A percentile compares a stretch with the other conserved stretches of the same genome.
These are phyloP conservation scores for Penicillium thymicola DNA, from an alignment of 2,329 filamentous ascomycete genomes.

Conservation along the genomic window DNA sequence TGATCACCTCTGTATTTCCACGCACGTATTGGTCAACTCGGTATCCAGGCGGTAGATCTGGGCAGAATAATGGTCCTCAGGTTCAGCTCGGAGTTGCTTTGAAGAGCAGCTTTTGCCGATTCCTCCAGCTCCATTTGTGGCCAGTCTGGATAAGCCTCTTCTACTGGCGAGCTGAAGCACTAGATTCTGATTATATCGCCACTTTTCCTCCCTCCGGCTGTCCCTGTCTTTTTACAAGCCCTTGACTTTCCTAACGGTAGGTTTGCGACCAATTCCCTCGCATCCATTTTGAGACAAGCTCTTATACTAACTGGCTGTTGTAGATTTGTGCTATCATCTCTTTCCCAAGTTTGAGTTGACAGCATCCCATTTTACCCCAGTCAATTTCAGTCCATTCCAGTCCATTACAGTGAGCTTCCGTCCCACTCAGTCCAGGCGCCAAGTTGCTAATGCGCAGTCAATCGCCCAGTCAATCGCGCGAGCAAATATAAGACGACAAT, in stretches of 20 bases:
- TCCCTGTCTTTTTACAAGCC: not conserved
- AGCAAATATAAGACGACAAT: not conserved
- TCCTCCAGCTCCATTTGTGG: not conserved
- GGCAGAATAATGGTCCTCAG: constrained; percentile 27
- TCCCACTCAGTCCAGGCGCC: not conserved
- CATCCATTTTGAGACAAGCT: not conserved
- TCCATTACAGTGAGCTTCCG: not conserved
- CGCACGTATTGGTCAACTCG: not conserved
- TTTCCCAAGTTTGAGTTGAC: not conserved
- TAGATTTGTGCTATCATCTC: not conserved
- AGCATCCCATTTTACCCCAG: not conserved
- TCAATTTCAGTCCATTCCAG: not conserved
- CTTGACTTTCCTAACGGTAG: not conserved
- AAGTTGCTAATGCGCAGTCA: not conserved
- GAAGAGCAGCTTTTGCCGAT: constrained; percentile 2
- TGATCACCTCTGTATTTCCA: not conserved
- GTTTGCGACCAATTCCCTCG: constrained; percentile 2
- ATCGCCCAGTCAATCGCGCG: not conserved
- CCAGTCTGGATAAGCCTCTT: not conserved
- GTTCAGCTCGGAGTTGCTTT: not conserved
- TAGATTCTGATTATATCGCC: not conserved
- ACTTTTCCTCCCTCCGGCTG: not conserved
- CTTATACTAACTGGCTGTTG: not conserved
- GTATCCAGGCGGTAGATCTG: not conserved
- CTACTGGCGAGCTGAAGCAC: not conserved